These are phyloP conservation scores for Hyparrhenia diplandra DNA, from an alignment of 176 grass and related monocot species.

Conservation along the genomic window DNA sequence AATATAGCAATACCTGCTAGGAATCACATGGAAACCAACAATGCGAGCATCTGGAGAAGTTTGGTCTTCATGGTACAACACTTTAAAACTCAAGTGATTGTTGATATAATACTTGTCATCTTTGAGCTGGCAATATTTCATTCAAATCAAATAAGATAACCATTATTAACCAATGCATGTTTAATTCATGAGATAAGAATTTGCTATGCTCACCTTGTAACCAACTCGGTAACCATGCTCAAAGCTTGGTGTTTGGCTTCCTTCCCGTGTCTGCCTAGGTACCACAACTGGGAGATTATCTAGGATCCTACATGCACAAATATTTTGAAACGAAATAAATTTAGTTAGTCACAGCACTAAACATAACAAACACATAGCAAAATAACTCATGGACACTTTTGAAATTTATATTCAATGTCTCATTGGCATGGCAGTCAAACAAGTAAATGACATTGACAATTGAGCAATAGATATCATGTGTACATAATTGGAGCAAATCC, in stretches of 20 bases:
- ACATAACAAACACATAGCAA: conserved; percentile 8
- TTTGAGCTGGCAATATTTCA: conserved; percentile 46
- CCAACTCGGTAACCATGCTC: conserved; percentile 83
- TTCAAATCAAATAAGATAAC: conserved; percentile 16
- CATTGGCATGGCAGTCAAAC: background rate
- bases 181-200: background rate
- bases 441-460: background rate
- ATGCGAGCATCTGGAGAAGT: conserved; percentile 57
- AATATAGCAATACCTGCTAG: conserved; percentile 57
- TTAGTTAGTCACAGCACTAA: conserved; percentile 7
- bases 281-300: conserved; percentile 86
- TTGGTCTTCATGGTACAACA: conserved; percentile 65
- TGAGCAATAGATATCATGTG: background rate
- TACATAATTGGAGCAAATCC: background rate
- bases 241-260: conserved; percentile 54
- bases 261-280: conserved; percentile 62
- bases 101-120: conserved; percentile 85
- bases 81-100: conserved; percentile 81
- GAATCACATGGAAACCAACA: conserved; percentile 85
- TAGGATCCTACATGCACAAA: conserved; percentile 49
- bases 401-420: background rate
- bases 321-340: background rate
- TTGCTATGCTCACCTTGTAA: conserved; percentile 52
- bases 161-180: background rate
- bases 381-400: background rate